phyloP scores from a whole-genome alignment of 2,329 filamentous ascomycete genomes.

The Fusarium caatingaense region DNA sequence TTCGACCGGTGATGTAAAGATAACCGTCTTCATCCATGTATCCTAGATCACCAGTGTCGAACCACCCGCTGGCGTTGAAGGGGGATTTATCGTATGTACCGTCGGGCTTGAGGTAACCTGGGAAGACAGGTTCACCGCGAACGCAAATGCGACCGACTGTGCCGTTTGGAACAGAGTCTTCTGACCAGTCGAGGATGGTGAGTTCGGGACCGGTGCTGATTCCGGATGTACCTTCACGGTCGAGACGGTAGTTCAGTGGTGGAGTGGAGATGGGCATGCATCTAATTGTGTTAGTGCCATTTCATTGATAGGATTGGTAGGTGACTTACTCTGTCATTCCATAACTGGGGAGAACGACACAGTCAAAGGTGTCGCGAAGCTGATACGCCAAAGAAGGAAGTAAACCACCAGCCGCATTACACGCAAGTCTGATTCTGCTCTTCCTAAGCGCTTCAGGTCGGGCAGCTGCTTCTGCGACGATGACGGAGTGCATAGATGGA shows the following conservation, averaged over 20 bases:
- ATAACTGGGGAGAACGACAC: slow-evolving; percentile 8
- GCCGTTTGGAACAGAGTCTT: background rate
- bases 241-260: slow-evolving; percentile 3
- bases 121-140: slow-evolving; percentile 8
- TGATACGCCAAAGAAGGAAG: slow-evolving; percentile 1
- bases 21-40: slow-evolving; percentile 14
- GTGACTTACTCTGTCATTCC: slow-evolving; percentile 27
- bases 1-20: slow-evolving; percentile 17
- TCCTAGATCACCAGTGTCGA: slow-evolving; percentile 8
- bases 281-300: background rate
- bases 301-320: no score
- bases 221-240: slow-evolving; percentile 11
- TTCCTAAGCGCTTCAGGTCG: background rate
- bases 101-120: background rate
- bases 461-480: slow-evolving; percentile 1
- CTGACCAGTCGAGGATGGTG: slow-evolving; percentile 8
- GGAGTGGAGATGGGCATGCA: slow-evolving; percentile 13
- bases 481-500: slow-evolving; percentile 10
- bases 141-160: slow-evolving; percentile 12
- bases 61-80: background rate
- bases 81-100: slow-evolving; percentile 10
- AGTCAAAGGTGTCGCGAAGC: background rate
- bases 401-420: slow-evolving; percentile 7
- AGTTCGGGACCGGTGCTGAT: slow-evolving; percentile 15
- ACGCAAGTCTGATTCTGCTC: slow-evolving; percentile 3